Conservation (phyloP, 768 basidiomycete species). For the Suillus brevipes region DNA sequence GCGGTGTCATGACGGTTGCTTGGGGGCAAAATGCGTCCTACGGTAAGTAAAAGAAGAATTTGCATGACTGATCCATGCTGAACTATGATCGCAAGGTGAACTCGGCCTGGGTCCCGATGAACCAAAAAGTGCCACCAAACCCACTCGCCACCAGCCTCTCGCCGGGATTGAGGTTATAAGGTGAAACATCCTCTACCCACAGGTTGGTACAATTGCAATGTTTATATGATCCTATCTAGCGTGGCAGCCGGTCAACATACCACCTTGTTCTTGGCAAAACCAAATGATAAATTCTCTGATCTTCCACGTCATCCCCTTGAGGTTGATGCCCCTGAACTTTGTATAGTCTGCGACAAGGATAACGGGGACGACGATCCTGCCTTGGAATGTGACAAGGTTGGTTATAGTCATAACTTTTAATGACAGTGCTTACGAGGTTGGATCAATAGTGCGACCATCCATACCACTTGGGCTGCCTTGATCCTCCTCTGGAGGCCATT, state of each 20-base stretch:
- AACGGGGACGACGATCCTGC: conserved; percentile 70
- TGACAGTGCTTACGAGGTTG: not conserved
- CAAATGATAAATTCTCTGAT: conserved; percentile 72
- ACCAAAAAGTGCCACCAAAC: conserved; percentile 86
- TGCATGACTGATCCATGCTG: conserved; percentile 3
- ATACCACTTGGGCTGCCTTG: conserved; percentile 81
- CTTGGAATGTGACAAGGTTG: conserved; percentile 90
- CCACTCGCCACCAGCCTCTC: conserved; percentile 67
- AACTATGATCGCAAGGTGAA: conserved; percentile 50
- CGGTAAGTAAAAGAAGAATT: conserved; percentile 39
- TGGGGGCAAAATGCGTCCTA: conserved; percentile 90
- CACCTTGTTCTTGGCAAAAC: conserved; percentile 77
- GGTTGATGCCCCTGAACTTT: conserved; percentile 63
- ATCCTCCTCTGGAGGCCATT: conserved; percentile 70
- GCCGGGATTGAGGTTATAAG: conserved; percentile 74
- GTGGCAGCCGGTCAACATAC: conserved; percentile 87
- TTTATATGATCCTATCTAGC: conserved; percentile 37
- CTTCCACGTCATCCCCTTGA: conserved; percentile 80
- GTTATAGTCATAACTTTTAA: conserved; percentile 6
- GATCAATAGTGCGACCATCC: conserved; percentile 77
- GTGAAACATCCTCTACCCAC: conserved; percentile 47
- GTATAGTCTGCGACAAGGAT: conserved; percentile 71
- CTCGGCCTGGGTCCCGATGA: conserved; percentile 79
- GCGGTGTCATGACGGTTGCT: conserved; percentile 76
- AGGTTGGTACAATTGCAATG: not conserved